These are phyloP conservation scores for Gloeostereum incarnatum DNA, from an alignment of 768 basidiomycete species.

Conservation along the genomic window DNA sequence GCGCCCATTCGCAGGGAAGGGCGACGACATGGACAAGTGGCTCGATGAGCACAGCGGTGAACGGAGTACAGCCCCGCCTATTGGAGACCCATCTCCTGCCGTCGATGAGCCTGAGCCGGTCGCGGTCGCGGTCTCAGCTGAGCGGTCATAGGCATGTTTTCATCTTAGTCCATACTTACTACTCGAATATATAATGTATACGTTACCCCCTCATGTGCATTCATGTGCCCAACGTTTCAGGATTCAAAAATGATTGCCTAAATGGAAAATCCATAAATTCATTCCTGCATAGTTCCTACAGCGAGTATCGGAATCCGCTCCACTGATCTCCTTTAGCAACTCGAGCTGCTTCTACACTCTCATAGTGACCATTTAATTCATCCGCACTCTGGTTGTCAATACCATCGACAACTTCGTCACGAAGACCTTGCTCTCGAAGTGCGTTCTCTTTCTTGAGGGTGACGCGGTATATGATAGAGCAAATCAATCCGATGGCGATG, in stretches of 20 bases:
- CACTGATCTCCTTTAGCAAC: slow-evolving; percentile 59
- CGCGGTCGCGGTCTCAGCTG: too few relatives aligned
- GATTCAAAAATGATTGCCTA: too few relatives aligned
- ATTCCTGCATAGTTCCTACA: slow-evolving; percentile 2
- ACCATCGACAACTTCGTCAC: slow-evolving; percentile 56
- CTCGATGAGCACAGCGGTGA: slow-evolving; percentile 72
- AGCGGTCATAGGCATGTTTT: too few relatives aligned
- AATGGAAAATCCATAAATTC: background rate
- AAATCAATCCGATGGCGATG: slow-evolving; percentile 55
- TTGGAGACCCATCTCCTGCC: slow-evolving; percentile 33
- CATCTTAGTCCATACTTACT: too few relatives aligned
- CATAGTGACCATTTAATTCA: slow-evolving; percentile 43
- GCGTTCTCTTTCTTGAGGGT: slow-evolving; percentile 51
- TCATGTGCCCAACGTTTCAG: too few relatives aligned
- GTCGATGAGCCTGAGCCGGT: slow-evolving; percentile 40
- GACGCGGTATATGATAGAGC: slow-evolving; percentile 36
- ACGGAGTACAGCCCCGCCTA: slow-evolving; percentile 56
- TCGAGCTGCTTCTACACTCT: slow-evolving; percentile 47
- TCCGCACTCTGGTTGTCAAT: slow-evolving; percentile 31
- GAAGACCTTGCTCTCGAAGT: slow-evolving; percentile 53
- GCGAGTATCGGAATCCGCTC: slow-evolving; percentile 63
- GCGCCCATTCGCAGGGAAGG: slow-evolving; percentile 66
- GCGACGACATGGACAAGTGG: slow-evolving; percentile 97
- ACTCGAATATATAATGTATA: too few relatives aligned
- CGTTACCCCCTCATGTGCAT: slow-evolving; percentile 1